phyloP scores from a whole-genome alignment of 2,329 filamentous ascomycete species.

The Aureobasidium subglaciale region DNA sequence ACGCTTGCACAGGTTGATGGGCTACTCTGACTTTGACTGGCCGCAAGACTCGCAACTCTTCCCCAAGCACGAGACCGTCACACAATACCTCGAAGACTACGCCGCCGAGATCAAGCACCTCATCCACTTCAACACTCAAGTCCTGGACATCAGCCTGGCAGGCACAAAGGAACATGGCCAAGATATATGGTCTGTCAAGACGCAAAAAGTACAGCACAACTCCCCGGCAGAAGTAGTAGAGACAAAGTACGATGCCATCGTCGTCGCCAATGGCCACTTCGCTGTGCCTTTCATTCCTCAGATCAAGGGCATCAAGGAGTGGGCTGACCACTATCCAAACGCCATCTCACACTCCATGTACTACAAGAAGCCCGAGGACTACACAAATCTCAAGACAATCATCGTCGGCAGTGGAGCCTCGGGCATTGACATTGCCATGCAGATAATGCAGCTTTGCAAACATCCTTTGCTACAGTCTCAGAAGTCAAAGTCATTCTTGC shows the following conservation, averaged over 20 bases:
- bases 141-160: slow-evolving; percentile 49
- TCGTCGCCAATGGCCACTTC: slow-evolving; percentile 44
- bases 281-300: slow-evolving; percentile 39
- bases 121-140: slow-evolving; percentile 64
- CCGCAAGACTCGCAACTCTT: slow-evolving; percentile 59
- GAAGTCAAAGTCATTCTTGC: slow-evolving; percentile 44
- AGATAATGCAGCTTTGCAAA: slow-evolving; percentile 58
- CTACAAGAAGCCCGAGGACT: slow-evolving; percentile 62
- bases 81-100: slow-evolving; percentile 67
- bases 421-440: slow-evolving; percentile 72
- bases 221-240: slow-evolving; percentile 15
- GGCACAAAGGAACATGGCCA: slow-evolving; percentile 14
- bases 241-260: slow-evolving; percentile 44
- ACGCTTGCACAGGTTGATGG: slow-evolving; percentile 76
- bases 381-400: slow-evolving; percentile 58
- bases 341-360: slow-evolving; percentile 58
- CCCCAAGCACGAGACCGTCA: slow-evolving; percentile 63
- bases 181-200: slow-evolving; percentile 53
- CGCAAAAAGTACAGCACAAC: slow-evolving; percentile 44
- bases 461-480: slow-evolving; percentile 59
- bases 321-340: slow-evolving; percentile 32
- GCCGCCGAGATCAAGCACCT: slow-evolving; percentile 59
- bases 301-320: slow-evolving; percentile 35
- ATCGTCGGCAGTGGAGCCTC: slow-evolving; percentile 81
- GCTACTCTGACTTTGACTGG: slow-evolving; percentile 57